Percentiles rank a stretch among this genome's conserved stretches.
Evolutionary conservation across 441 rosid species (phyloP).

Genomic region (Bruguiera hainesii): DNA sequence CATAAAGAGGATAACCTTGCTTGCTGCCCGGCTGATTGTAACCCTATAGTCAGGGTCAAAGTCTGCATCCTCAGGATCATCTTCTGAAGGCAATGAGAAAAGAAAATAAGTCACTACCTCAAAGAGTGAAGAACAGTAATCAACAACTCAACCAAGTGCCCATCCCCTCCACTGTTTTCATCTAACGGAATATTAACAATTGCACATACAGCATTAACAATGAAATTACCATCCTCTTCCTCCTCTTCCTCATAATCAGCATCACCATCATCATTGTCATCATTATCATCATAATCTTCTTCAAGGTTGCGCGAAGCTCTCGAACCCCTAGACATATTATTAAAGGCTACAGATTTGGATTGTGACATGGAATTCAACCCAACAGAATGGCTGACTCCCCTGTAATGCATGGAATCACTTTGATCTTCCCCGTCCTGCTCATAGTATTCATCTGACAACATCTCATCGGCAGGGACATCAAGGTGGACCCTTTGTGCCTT

Average conservation of each 20-base stretch:
- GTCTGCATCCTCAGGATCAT: slow-evolving; percentile 97
- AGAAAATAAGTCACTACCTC: slow-evolving; percentile 21
- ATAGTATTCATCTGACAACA: slow-evolving; percentile 99
- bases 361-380: slow-evolving; percentile 53
- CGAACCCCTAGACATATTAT: slow-evolving; percentile 50
- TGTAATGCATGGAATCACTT: slow-evolving; percentile 62
- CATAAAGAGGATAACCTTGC: slow-evolving; percentile 46
- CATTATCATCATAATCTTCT: slow-evolving; percentile 30
- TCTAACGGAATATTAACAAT: background rate
- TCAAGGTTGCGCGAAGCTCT: slow-evolving; percentile 39
- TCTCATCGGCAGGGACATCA: slow-evolving; percentile 96
- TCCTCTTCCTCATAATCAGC: slow-evolving; percentile 77
- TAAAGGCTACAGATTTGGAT: slow-evolving; percentile 38
- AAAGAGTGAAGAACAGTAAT: slow-evolving; percentile 17
- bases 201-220: slow-evolving; percentile 21
- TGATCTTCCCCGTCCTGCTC: slow-evolving; percentile 99
- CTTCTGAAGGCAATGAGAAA: slow-evolving; percentile 54
- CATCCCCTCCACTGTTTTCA: background rate
- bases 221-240: slow-evolving; percentile 74
- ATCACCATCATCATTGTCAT: slow-evolving; percentile 52
- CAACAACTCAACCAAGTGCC: slow-evolving; percentile 5
- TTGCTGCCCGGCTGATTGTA: slow-evolving; percentile 33
- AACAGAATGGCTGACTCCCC: slow-evolving; percentile 49
- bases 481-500: slow-evolving; percentile 61
- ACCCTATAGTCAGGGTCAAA: slow-evolving; percentile 76